phyloP scores from a whole-genome alignment of 805 yeast genomes.

The Candida palmyrensis region DNA sequence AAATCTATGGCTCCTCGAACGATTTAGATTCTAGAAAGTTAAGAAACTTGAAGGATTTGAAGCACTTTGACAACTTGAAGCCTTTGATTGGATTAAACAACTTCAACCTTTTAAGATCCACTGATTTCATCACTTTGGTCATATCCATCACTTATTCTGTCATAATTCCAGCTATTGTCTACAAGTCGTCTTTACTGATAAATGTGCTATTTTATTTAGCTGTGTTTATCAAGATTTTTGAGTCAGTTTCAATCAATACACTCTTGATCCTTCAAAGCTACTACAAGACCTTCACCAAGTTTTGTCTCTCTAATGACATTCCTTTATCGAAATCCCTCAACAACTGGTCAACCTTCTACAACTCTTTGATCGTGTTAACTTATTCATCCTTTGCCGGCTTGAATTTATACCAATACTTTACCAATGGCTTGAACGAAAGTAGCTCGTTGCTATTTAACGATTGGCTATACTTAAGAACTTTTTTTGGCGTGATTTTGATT shows the following conservation, averaged over 20 bases:
- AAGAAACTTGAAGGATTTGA: conserved; percentile 45
- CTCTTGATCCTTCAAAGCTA: conserved; percentile 57
- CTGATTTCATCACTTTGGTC: conserved; percentile 51
- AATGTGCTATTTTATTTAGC: conserved; percentile 35
- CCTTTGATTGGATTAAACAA: conserved; percentile 60
- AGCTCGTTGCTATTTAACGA: too few relatives aligned
- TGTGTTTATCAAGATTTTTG: conserved; percentile 43
- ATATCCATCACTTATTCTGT: conserved; percentile 38
- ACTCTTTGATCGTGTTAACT: conserved; percentile 44
- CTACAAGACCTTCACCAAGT: conserved; percentile 57
- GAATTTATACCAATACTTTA: conserved; percentile 27
- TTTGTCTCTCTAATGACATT: conserved; percentile 59
- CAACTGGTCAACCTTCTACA: conserved; percentile 70
- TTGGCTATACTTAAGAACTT: conserved; percentile 48
- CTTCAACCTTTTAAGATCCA: conserved; percentile 58
- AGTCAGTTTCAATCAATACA: conserved; percentile 45
- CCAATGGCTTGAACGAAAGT: too few relatives aligned
- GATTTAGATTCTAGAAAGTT: conserved; percentile 31
- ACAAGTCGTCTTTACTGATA: conserved; percentile 16
- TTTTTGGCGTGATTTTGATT: conserved; percentile 53
- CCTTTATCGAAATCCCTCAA: conserved; percentile 62
- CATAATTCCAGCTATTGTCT: conserved; percentile 35
- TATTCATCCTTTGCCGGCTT: conserved; percentile 48
- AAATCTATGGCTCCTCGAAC: conserved; percentile 56
- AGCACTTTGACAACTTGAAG: conserved; percentile 33